phyloP scores from a whole-genome alignment of 129 eudicot species.

The Escallonia herrerae region DNA sequence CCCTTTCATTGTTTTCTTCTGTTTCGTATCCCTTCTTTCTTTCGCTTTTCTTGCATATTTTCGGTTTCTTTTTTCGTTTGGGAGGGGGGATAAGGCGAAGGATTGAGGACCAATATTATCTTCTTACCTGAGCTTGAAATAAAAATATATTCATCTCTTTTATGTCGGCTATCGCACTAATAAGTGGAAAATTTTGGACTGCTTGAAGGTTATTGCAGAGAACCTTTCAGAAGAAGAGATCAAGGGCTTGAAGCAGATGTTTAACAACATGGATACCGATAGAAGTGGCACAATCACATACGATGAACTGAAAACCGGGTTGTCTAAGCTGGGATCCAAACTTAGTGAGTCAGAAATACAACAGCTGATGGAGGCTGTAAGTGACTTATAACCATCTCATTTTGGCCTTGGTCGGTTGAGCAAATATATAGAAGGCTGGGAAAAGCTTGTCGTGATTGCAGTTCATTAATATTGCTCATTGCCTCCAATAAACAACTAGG shows the following conservation, averaged over 20 bases:
- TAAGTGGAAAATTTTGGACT: background rate
- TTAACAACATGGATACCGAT: slow-evolving; percentile 86
- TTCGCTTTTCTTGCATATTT: too few species aligned
- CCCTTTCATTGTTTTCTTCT: too few species aligned
- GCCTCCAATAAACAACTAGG: too few species aligned
- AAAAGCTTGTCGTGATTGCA: too few species aligned
- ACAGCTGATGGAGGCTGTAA: slow-evolving; percentile 92
- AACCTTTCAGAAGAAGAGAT: slow-evolving; percentile 74
- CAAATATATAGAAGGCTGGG: too few species aligned
- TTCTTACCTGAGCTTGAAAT: too few species aligned
- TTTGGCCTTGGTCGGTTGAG: background rate
- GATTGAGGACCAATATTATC: too few species aligned
- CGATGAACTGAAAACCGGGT: slow-evolving; percentile 71
- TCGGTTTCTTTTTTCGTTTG: too few species aligned
- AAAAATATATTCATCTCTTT: background rate
- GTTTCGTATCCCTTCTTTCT: too few species aligned
- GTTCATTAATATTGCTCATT: too few species aligned
- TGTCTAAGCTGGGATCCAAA: slow-evolving; percentile 77
- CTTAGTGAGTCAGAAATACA: slow-evolving; percentile 61
- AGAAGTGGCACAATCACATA: slow-evolving; percentile 80
- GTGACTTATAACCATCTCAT: slow-evolving; percentile 1
- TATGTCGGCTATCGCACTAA: background rate
- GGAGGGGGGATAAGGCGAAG: too few species aligned
- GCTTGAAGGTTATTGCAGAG: slow-evolving; percentile 72
- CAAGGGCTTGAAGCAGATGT: slow-evolving; percentile 77